These are phyloP conservation scores for Aspergillus pseudoviridinutans DNA, from an alignment of 2,329 filamentous ascomycete genomes.

Conservation along the genomic window DNA sequence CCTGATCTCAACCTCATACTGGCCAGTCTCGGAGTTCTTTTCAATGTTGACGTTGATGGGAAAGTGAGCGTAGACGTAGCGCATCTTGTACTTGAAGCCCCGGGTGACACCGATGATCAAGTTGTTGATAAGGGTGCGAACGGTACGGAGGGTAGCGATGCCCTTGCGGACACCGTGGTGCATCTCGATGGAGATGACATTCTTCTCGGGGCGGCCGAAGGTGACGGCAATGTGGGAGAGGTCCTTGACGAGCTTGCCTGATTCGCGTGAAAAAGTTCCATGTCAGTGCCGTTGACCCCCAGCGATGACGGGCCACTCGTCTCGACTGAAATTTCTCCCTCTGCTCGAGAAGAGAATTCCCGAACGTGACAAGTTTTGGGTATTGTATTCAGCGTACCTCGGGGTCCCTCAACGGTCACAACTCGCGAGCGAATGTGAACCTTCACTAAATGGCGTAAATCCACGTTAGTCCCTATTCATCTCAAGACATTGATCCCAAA, in stretches of 20 bases:
- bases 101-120: slow-evolving; percentile 97
- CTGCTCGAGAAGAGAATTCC: too few relatives aligned
- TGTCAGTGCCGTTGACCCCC: slow-evolving; percentile 14
- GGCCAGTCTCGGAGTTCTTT: slow-evolving; percentile 87
- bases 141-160: slow-evolving; percentile 94
- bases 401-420: slow-evolving; percentile 95
- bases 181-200: slow-evolving; percentile 91
- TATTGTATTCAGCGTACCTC: slow-evolving; percentile 56
- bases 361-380: not conserved
- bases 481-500: slow-evolving; percentile 6
- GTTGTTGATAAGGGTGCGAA: slow-evolving; percentile 98
- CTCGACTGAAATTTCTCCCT: not conserved
- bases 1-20: slow-evolving; percentile 95
- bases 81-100: slow-evolving; percentile 99
- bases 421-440: slow-evolving; percentile 94
- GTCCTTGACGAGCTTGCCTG: slow-evolving; percentile 94
- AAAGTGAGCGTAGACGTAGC: slow-evolving; percentile 99
- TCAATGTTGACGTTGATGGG: slow-evolving; percentile 99
- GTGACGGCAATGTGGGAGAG: slow-evolving; percentile 94
- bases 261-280: slow-evolving; percentile 8
- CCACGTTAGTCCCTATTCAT: slow-evolving; percentile 19
- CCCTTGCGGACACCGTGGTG: slow-evolving; percentile 98
- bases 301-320: not conserved
- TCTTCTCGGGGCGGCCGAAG: slow-evolving; percentile 83
- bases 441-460: slow-evolving; percentile 67